Conservation (phyloP, 352 stramenopile species). For the Halophytophthora batemanensis region DNA sequence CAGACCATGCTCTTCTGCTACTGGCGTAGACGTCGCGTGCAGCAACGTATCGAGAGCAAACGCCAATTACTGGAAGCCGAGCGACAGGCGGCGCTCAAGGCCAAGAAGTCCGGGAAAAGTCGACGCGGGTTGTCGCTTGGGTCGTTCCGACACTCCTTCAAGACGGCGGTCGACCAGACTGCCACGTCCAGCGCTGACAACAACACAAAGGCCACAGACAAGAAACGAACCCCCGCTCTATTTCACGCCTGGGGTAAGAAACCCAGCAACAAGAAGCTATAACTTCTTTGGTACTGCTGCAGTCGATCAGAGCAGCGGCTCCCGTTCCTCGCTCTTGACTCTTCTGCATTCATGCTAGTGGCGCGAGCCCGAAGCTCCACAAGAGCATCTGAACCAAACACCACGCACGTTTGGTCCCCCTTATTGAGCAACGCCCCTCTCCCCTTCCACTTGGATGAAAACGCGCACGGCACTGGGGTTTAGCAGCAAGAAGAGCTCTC, state of each 20-base stretch:
- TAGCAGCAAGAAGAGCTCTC: conserved; percentile 77
- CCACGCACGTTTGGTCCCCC: no score
- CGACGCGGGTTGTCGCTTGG: conserved; percentile 4
- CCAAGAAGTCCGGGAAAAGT: conserved; percentile 18
- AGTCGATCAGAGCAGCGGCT: no score
- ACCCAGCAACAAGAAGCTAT: background rate
- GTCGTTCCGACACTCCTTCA: conserved; percentile 15
- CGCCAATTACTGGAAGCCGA: conserved; percentile 34
- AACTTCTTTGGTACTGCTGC: no score
- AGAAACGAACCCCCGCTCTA: conserved; percentile 1
- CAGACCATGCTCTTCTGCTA: conserved; percentile 57
- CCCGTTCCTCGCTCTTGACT: no score
- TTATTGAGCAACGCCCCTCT: background rate
- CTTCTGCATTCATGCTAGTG: no score
- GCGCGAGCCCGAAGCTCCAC: no score
- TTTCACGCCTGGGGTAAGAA: conserved; percentile 16
- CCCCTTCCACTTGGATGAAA: conserved; percentile 3
- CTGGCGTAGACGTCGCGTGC: conserved; percentile 41
- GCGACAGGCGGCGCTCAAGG: conserved; percentile 18
- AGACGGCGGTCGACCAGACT: conserved; percentile 17
- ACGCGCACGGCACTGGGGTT: conserved; percentile 10
- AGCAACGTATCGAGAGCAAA: conserved; percentile 32
- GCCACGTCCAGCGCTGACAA: background rate
- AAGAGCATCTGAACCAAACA: no score
- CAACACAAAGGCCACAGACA: background rate